Evolutionary conservation across 2,329 filamentous ascomycete species (phyloP).

Genomic region (Byssoonygena ceratinophila): DNA sequence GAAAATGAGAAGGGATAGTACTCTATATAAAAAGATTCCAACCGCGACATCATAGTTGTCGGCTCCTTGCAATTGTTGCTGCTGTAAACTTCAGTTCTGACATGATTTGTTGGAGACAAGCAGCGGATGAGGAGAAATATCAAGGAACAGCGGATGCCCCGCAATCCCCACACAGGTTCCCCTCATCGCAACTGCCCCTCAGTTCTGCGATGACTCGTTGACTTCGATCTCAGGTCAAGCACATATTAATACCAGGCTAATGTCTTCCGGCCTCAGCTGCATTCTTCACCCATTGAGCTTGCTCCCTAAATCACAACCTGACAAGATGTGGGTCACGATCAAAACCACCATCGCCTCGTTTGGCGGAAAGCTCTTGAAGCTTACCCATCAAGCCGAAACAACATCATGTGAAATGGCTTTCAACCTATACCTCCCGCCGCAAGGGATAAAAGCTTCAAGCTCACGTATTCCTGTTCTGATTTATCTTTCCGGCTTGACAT

Average conservation of each 20-base stretch:
- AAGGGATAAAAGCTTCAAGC: slow-evolving; percentile 44
- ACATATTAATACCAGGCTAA: background rate
- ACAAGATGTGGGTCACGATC: slow-evolving; percentile 72
- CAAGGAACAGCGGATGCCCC: too few species aligned
- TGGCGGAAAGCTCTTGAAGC: slow-evolving; percentile 88
- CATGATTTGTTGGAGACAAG: background rate
- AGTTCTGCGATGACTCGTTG: too few species aligned
- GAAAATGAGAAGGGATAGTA: background rate
- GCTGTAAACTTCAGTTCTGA: too few species aligned
- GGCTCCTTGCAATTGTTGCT: too few species aligned
- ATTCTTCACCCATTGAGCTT: slow-evolving; percentile 2
- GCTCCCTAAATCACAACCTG: slow-evolving; percentile 3
- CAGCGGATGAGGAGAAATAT: background rate
- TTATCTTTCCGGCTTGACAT: slow-evolving; percentile 90
- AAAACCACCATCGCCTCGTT: slow-evolving; percentile 84
- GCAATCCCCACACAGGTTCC: too few species aligned
- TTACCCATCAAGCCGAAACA: slow-evolving; percentile 67
- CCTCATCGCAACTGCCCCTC: too few species aligned
- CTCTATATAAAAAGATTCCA: too few species aligned
- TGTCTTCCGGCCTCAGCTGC: background rate
- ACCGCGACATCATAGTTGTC: too few species aligned
- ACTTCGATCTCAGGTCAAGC: too few species aligned
- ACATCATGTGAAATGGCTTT: slow-evolving; percentile 85
- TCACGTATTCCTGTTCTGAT: slow-evolving; percentile 72
- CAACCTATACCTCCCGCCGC: slow-evolving; percentile 79